These are phyloP conservation scores for Astragalus membranaceus DNA, from an alignment of 306 rosid species.

Conservation along the genomic window DNA sequence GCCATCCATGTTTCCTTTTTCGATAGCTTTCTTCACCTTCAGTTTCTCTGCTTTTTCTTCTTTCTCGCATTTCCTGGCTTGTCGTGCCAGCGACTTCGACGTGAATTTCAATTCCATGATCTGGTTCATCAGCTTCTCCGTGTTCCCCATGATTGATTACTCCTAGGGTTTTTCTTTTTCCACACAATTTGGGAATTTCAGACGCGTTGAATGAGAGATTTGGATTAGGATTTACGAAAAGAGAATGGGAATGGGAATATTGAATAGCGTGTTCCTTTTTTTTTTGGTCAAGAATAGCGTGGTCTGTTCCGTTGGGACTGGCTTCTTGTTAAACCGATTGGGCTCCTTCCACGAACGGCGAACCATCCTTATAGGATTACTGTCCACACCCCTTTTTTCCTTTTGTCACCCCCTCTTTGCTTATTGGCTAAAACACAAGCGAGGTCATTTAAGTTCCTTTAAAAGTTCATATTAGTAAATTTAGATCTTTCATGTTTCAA, in stretches of 20 bases:
- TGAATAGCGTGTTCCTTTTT: background rate
- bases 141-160: conserved; percentile 63
- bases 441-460: no score
- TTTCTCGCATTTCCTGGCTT: conserved; percentile 80
- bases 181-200: conserved; percentile 9
- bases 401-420: no score
- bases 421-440: no score
- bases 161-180: background rate
- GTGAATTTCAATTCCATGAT: conserved; percentile 96
- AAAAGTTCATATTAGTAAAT: no score
- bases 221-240: background rate
- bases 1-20: conserved; percentile 90
- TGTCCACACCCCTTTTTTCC: no score
- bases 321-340: no score
- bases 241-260: background rate
- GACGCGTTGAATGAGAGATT: background rate
- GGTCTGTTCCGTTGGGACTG: no score
- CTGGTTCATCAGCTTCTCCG: conserved; percentile 87
- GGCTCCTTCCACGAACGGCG: no score
- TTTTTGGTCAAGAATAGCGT: no score
- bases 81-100: conserved; percentile 85
- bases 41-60: conserved; percentile 91
- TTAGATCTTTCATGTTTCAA: no score
- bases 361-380: no score
- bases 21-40: conserved; percentile 93